These are phyloP conservation scores for Sporothrix pseudoabietina DNA, from an alignment of 2,329 filamentous ascomycete species.

Conservation along the genomic window DNA sequence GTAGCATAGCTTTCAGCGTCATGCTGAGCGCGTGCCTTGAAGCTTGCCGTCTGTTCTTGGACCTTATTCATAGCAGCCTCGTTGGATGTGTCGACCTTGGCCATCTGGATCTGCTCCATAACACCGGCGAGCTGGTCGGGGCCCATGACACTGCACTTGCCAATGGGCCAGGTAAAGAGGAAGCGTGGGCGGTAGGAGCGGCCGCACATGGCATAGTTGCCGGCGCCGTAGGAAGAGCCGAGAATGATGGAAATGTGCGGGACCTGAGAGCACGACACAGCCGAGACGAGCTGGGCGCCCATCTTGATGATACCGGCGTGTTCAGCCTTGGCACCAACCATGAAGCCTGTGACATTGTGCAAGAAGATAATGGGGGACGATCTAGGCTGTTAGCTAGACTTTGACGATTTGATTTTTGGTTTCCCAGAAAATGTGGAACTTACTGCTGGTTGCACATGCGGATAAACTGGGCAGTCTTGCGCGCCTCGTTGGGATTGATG, in stretches of 20 bases:
- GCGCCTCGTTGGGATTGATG: constrained; percentile 46
- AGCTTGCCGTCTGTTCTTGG: constrained; percentile 53
- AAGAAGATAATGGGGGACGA: constrained; percentile 48
- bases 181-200: constrained; percentile 47
- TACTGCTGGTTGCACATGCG: constrained; percentile 49
- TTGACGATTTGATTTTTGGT: too few relatives aligned
- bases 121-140: constrained; percentile 46
- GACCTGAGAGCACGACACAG: constrained; percentile 48
- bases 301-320: constrained; percentile 49
- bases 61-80: constrained; percentile 43
- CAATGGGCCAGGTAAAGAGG: constrained; percentile 47
- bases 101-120: constrained; percentile 42
- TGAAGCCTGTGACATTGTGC: constrained; percentile 53
- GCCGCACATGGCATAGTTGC: constrained; percentile 53
- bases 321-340: constrained; percentile 51
- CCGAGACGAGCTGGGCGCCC: constrained; percentile 50
- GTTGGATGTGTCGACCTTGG: not conserved
- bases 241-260: constrained; percentile 50
- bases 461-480: constrained; percentile 49
- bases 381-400: constrained; percentile 34
- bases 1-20: constrained; percentile 61
- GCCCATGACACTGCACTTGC: constrained; percentile 47
- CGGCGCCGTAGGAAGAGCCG: constrained; percentile 50
- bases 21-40: constrained; percentile 38
- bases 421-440: constrained; percentile 16